These are phyloP conservation scores for Flaveria linearis DNA, from an alignment of 129 eudicot species.

Conservation along the genomic window DNA sequence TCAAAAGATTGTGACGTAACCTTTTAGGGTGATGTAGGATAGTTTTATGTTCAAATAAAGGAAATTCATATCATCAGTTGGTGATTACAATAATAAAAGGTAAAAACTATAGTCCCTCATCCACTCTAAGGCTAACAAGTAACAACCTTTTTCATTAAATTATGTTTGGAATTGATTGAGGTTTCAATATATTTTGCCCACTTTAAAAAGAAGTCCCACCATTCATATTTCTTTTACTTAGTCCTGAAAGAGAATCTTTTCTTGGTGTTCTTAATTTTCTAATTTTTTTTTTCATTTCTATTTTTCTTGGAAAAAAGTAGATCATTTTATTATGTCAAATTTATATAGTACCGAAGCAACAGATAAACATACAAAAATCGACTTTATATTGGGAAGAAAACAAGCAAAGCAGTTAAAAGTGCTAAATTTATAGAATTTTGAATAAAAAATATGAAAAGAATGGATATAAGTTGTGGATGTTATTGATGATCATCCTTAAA, in stretches of 20 bases:
- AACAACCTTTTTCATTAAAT: constrained; percentile 13
- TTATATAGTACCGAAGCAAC: background rate
- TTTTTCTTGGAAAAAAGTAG: constrained; percentile 22
- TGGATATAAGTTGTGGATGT: background rate
- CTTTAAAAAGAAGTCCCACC: constrained; percentile 25
- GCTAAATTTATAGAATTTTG: background rate
- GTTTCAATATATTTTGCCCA: constrained; percentile 13
- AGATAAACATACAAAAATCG: background rate
- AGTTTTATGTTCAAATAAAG: too few species aligned
- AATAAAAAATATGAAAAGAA: background rate
- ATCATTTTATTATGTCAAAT: constrained; percentile 16
- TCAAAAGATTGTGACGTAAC: too few species aligned
- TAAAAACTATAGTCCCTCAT: background rate
- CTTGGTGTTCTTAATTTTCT: constrained; percentile 12
- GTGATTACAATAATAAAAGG: too few species aligned
- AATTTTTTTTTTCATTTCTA: background rate
- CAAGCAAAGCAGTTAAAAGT: too few species aligned
- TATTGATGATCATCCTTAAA: background rate
- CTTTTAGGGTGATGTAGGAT: too few species aligned
- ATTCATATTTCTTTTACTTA: constrained; percentile 7
- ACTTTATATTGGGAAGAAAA: background rate
- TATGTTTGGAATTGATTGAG: constrained; percentile 24
- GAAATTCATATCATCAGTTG: too few species aligned
- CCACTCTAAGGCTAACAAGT: background rate
- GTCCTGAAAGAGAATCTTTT: constrained; percentile 20